Evolutionary conservation across 306 rosid species (phyloP).

Genomic region (Begonia loranthoides): DNA sequence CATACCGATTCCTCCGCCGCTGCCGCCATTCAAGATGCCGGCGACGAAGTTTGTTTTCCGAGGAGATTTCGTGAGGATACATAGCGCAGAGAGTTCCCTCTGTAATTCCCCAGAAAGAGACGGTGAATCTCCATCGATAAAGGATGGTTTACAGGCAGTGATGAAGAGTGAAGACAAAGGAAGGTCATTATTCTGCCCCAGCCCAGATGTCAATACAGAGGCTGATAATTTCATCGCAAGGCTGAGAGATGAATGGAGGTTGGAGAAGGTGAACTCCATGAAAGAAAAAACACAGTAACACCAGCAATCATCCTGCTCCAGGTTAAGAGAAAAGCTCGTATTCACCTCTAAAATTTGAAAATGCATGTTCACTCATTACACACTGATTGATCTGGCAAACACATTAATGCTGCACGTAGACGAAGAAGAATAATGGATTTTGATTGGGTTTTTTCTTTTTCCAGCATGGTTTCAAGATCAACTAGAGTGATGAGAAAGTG

Average conservation of each 20-base stretch:
- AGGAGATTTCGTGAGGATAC: slow-evolving; percentile 40
- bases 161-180: slow-evolving; percentile 18
- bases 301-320: too few relatives aligned
- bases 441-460: too few relatives aligned
- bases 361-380: too few relatives aligned
- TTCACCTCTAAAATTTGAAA: too few relatives aligned
- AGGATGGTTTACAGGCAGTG: slow-evolving; percentile 6
- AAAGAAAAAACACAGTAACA: slow-evolving; percentile 10
- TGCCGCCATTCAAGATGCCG: slow-evolving; percentile 44
- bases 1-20: slow-evolving; percentile 37
- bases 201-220: slow-evolving; percentile 69
- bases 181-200: slow-evolving; percentile 49
- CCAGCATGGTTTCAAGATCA: too few relatives aligned
- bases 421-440: too few relatives aligned
- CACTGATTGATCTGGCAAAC: too few relatives aligned
- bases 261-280: slow-evolving; percentile 36
- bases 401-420: too few relatives aligned
- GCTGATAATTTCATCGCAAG: slow-evolving; percentile 44
- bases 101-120: slow-evolving; percentile 51
- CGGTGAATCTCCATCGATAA: slow-evolving; percentile 8
- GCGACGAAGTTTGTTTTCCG: slow-evolving; percentile 31
- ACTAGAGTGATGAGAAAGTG: background rate
- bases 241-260: slow-evolving; percentile 25
- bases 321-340: too few relatives aligned
- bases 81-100: slow-evolving; percentile 52